Conservation (phyloP, 208 protist species). For the Trypanosoma avium region DNA sequence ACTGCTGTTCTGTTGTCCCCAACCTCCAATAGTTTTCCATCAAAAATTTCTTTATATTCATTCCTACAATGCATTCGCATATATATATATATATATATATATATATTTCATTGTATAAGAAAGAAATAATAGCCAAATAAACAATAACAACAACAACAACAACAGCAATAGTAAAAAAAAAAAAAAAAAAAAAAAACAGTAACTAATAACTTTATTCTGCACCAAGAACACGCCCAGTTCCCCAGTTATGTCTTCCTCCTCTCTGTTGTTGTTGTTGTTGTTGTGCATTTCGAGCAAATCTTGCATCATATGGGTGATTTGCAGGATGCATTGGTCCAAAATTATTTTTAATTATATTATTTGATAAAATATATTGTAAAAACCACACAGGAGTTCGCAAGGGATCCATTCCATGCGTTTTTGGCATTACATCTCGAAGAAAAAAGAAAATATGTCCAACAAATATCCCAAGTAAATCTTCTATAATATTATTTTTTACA, state of each 20-base stretch:
- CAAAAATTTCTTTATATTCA: no score
- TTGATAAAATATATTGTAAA: constrained; percentile 15
- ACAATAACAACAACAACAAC: constrained; percentile 7
- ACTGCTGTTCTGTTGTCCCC: no score
- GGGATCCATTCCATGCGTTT: constrained; percentile 49
- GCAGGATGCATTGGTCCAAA: constrained; percentile 12
- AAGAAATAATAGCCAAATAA: no score
- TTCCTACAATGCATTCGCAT: no score
- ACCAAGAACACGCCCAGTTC: constrained; percentile 16
- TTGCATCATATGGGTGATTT: not conserved
- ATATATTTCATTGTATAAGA: no score
- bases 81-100: not conserved
- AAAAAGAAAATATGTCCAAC: constrained; percentile 82
- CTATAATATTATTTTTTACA: constrained; percentile 52
- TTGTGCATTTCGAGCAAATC: constrained; percentile 8
- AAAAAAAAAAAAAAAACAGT: constrained; percentile 9
- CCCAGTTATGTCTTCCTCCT: constrained; percentile 16
- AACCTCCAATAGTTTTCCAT: no score
- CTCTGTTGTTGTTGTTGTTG: not conserved
- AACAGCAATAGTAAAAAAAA: constrained; percentile 10
- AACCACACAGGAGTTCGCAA: constrained; percentile 67
- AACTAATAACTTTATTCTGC: constrained; percentile 1
- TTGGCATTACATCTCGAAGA: constrained; percentile 67
- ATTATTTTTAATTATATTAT: not conserved
- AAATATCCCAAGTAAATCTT: constrained; percentile 70